A percentile compares a stretch with the other conserved stretches of the same genome.
phyloP scores from a whole-genome alignment of 1,139 yeast genomes.

The Yamadazyma jaroonii region DNA sequence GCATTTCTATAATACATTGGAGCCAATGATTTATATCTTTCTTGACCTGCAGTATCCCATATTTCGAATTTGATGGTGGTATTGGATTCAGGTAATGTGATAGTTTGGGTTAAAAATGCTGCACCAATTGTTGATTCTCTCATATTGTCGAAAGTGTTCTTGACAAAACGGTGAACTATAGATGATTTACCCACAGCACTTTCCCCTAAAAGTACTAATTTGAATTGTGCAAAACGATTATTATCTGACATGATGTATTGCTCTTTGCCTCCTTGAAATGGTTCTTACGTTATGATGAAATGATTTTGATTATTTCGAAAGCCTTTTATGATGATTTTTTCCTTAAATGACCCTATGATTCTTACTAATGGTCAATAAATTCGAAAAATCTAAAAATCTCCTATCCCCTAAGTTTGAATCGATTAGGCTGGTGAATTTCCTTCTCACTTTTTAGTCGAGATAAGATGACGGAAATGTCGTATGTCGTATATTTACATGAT shows the following conservation, averaged over 20 bases:
- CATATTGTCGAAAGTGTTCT: conserved; percentile 87
- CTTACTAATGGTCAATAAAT: no score
- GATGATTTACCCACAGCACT: conserved; percentile 51
- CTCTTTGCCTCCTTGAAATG: no score
- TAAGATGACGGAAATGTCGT: conserved; percentile 2
- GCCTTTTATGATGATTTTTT: background rate
- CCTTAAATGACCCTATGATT: no score
- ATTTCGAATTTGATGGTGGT: conserved; percentile 45
- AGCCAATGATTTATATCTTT: conserved; percentile 44
- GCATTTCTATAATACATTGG: conserved; percentile 52
- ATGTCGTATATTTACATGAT: conserved; percentile 1
- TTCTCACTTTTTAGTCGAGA: conserved; percentile 3
- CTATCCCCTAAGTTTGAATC: no score
- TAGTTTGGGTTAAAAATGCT: conserved; percentile 92
- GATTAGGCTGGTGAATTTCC: conserved; percentile 5
- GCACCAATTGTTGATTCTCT: conserved; percentile 97
- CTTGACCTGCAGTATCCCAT: conserved; percentile 55
- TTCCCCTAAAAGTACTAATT: conserved; percentile 46
- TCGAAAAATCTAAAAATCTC: no score
- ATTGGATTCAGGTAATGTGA: conserved; percentile 35
- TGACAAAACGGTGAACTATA: conserved; percentile 45
- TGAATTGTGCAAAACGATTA: conserved; percentile 38
- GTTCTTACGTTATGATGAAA: no score
- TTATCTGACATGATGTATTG: conserved; percentile 6
- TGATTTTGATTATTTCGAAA: background rate